phyloP scores from a whole-genome alignment of 345 rosid genomes.

The Cardamine occulta region DNA sequence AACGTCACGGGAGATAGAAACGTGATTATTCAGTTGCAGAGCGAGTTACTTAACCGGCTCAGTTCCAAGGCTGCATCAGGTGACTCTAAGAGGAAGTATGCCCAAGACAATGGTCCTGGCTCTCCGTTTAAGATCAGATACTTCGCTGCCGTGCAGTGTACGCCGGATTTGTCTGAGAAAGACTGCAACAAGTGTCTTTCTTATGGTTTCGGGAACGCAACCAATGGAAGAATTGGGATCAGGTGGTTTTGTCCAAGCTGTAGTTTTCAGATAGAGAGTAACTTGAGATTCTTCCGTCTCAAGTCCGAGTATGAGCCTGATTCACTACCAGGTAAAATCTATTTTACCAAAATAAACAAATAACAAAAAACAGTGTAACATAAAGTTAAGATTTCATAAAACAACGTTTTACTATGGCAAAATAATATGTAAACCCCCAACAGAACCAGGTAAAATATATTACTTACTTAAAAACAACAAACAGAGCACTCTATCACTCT shows the following conservation, averaged over 20 bases:
- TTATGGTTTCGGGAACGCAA: constrained; percentile 8
- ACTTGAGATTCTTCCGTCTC: constrained; percentile 19
- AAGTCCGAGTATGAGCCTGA: constrained; percentile 21
- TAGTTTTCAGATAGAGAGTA: constrained; percentile 24
- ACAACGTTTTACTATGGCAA: no score
- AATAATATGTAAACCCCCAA: not conserved
- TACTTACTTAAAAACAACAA: no score
- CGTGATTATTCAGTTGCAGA: constrained; percentile 16
- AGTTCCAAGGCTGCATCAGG: constrained; percentile 10
- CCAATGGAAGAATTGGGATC: constrained; percentile 18
- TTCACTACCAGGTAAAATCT: not conserved
- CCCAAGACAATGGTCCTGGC: constrained; percentile 19
- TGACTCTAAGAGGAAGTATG: constrained; percentile 31
- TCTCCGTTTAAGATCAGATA: not conserved
- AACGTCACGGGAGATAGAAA: constrained; percentile 14
- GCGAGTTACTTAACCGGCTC: constrained; percentile 20
- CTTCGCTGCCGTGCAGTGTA: constrained; percentile 27
- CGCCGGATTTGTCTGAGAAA: constrained; percentile 27
- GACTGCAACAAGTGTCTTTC: constrained; percentile 15
- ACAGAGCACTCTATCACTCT: no score
- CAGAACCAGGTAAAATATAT: no score
- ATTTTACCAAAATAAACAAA: no score
- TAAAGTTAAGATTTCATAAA: no score
- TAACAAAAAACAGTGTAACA: no score
- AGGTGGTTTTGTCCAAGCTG: constrained; percentile 37